Evolutionary conservation across 1,139 yeast species (phyloP).

Genomic region (Saccharomyces pastorianus): DNA sequence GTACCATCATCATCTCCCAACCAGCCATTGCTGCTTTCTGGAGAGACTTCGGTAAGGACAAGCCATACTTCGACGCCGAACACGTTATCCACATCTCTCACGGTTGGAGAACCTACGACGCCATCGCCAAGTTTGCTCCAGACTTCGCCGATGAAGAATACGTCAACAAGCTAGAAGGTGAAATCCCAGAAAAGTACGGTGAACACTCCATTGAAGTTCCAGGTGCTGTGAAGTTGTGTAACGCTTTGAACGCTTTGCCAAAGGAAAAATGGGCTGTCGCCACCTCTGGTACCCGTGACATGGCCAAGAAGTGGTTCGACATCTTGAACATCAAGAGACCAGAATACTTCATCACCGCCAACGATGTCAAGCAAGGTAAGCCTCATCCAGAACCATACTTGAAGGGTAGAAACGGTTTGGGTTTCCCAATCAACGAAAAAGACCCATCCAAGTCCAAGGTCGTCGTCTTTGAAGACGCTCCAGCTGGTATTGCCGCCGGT

Average conservation of each 20-base stretch:
- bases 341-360: constrained; percentile 72
- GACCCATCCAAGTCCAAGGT: constrained; percentile 38
- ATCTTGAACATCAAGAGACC: constrained; percentile 58
- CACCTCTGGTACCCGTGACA: constrained; percentile 70
- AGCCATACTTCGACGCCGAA: constrained; percentile 64
- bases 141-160: constrained; percentile 62
- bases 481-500: constrained; percentile 69
- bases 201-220: constrained; percentile 66
- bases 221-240: constrained; percentile 59
- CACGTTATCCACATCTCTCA: constrained; percentile 69
- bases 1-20: constrained; percentile 77
- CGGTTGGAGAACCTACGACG: constrained; percentile 79
- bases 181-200: constrained; percentile 67
- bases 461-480: constrained; percentile 41
- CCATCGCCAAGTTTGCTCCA: constrained; percentile 67
- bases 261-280: constrained; percentile 72
- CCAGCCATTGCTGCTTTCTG: constrained; percentile 78
- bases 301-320: constrained; percentile 75
- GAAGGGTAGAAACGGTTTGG: constrained; percentile 54
- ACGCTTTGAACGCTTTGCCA: constrained; percentile 31
- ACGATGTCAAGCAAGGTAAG: constrained; percentile 68
- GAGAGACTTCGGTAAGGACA: constrained; percentile 62
- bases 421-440: constrained; percentile 39
- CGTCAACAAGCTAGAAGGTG: constrained; percentile 64
- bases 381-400: constrained; percentile 82